Conservation (phyloP, 495 filamentous ascomycete species). For the Hypoxylon crocopeplum region DNA sequence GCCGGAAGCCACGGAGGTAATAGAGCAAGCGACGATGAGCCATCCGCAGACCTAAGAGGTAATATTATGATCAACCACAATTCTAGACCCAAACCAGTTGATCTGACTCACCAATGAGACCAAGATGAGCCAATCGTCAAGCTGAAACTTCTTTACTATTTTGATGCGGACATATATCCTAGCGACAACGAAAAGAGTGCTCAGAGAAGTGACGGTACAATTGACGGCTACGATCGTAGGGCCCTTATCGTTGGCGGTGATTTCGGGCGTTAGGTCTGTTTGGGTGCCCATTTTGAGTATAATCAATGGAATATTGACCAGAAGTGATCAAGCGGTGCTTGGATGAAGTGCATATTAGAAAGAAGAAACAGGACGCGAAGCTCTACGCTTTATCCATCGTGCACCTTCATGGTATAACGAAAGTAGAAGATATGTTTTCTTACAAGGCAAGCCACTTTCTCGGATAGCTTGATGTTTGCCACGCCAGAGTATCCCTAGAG, state of each 20-base stretch:
- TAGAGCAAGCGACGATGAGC: conserved; percentile 15
- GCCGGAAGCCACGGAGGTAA: conserved; percentile 14
- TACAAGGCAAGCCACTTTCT: no score
- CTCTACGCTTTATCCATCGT: neutral
- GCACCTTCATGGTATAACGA: no score
- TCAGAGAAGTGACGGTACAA: conserved; percentile 18
- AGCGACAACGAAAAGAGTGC: conserved; percentile 36
- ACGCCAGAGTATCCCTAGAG: no score
- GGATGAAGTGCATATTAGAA: neutral
- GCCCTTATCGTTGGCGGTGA: conserved; percentile 19
- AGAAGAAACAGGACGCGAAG: neutral
- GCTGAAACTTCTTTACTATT: conserved; percentile 30
- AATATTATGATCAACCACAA: neutral
- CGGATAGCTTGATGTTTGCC: no score
- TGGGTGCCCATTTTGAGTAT: neutral
- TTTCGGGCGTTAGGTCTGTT: neutral
- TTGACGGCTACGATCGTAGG: conserved; percentile 23
- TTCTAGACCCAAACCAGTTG: neutral
- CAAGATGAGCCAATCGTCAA: conserved; percentile 37
- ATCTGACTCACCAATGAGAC: conserved; percentile 20
- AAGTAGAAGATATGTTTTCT: no score
- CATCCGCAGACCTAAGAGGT: conserved; percentile 13
- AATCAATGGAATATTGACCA: neutral
- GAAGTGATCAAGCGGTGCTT: neutral
- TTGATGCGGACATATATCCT: conserved; percentile 33